Base-by-base conservation (phyloP, 257 asterid species). In the Ehretia macrophylla region DNA sequence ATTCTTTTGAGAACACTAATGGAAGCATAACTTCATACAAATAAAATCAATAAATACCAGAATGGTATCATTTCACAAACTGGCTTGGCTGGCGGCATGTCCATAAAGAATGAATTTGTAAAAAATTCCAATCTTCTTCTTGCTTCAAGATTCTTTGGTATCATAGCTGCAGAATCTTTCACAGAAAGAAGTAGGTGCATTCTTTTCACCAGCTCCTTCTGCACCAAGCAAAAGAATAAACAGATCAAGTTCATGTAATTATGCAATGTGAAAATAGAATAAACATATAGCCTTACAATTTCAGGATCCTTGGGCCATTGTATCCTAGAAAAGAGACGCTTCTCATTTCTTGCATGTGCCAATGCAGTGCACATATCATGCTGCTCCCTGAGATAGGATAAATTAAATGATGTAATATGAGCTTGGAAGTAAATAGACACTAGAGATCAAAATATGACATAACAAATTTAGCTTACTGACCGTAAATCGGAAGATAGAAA, bases 81-180 rank as follows among this genome's bases (percentile, higher is more conserved):
- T 66, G 99, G 89, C 82, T 80, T 92, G 14, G 99, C 97, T 52
- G 78, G 78, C 58, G 99, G 97, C 85, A 92, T 83, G 77, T 83
- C 85, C 99, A 92, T 92, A 75, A 92, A 92, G 70, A 92, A 81
- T 18, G 99, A 92, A 80, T 92, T 92, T 50, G 91, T 69, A 68
- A 92, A 92, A 66, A 88, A 92, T 65, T 92, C 82, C 73, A 92
- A 69, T 75, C 99, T 82, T 75, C 99, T 84, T 72, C 95, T 79
- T 66, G 99, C 96, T 83, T 92, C 99, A 66, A 92, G 95, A 79
- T 92, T 92, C 82, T 86, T 92, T 46, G 99, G 99, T 69, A 92
- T 85, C 56, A 84, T 92, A 68, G 90, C 88, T 10, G 96, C 93
- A 71, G 82, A 84, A 66, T 88, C 97, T 82, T 88, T 88, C 27